Conservation (phyloP, 2,329 filamentous ascomycete genomes). For the Aspergillus sp. region DNA sequence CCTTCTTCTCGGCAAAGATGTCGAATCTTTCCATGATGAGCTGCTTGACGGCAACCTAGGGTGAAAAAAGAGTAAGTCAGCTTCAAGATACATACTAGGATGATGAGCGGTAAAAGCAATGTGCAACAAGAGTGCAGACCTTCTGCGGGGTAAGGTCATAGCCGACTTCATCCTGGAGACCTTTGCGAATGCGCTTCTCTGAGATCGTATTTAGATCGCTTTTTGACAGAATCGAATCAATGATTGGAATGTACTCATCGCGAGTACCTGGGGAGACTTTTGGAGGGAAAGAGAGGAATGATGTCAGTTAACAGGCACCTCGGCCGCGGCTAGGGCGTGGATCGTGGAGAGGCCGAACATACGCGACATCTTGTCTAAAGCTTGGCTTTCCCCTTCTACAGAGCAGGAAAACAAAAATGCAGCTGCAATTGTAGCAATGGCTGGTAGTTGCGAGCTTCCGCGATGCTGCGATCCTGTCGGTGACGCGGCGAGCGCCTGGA, state of each 20-base stretch:
- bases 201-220: conserved; percentile 65
- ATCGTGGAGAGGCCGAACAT: conserved; percentile 24
- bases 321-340: conserved; percentile 21
- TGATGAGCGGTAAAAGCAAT: background rate
- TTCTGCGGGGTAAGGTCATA: conserved; percentile 64
- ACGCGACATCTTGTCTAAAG: conserved; percentile 37
- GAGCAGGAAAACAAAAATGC: background rate
- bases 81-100: background rate
- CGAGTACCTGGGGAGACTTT: conserved; percentile 49
- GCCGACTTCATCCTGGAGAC: conserved; percentile 59
- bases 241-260: conserved; percentile 57
- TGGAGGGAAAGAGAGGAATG: conserved; percentile 26
- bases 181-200: conserved; percentile 64
- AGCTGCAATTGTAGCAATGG: conserved; percentile 16
- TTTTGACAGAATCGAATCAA: conserved; percentile 60
- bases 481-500: background rate
- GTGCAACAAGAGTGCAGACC: conserved; percentile 41
- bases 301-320: conserved; percentile 22
- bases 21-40: conserved; percentile 76
- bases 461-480: background rate
- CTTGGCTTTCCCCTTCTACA: conserved; percentile 8
- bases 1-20: conserved; percentile 54
- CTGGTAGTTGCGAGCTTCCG: background rate
- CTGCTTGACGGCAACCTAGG: conserved; percentile 66
- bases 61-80: conserved; percentile 17